A percentile compares a stretch with the other conserved stretches of the same genome.
Conservation (phyloP, 805 yeast species). For the Pichia sporocuriosa region DNA sequence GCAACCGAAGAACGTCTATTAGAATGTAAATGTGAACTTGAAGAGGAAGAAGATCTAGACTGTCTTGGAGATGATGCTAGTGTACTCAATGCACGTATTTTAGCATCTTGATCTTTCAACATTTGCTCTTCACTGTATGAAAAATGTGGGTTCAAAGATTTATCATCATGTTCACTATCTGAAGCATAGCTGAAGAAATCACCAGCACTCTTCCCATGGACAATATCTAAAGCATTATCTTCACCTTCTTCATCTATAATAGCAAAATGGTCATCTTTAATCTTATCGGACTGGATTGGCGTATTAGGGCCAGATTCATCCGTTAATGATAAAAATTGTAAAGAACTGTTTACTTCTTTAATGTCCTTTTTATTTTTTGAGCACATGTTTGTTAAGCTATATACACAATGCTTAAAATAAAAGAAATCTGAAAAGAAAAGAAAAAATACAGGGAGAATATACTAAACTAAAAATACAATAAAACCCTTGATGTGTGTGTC, state of each 20-base stretch:
- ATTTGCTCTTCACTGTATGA: conserved; percentile 59
- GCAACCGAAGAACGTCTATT: conserved; percentile 31
- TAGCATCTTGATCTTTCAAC: conserved; percentile 62
- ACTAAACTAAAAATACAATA: no score
- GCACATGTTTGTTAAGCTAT: no score
- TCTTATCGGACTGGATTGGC: neutral
- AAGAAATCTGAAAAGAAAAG: neutral
- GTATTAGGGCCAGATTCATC: conserved; percentile 1
- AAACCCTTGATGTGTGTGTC: no score
- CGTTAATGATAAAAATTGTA: conserved; percentile 3
- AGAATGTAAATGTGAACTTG: conserved; percentile 10
- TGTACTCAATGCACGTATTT: conserved; percentile 50
- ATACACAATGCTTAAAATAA: neutral
- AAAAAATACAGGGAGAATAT: no score
- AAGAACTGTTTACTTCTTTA: neutral
- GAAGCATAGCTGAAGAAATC: conserved; percentile 9
- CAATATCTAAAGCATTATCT: neutral
- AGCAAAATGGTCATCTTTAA: neutral
- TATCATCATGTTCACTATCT: conserved; percentile 9
- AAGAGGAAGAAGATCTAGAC: conserved; percentile 25
- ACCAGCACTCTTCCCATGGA: neutral
- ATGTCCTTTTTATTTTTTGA: neutral
- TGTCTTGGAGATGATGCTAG: conserved; percentile 28
- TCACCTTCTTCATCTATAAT: neutral
- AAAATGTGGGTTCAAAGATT: conserved; percentile 39